phyloP scores from a whole-genome alignment of 1,139 yeast genomes.

The Saccharomyces uvarum region DNA sequence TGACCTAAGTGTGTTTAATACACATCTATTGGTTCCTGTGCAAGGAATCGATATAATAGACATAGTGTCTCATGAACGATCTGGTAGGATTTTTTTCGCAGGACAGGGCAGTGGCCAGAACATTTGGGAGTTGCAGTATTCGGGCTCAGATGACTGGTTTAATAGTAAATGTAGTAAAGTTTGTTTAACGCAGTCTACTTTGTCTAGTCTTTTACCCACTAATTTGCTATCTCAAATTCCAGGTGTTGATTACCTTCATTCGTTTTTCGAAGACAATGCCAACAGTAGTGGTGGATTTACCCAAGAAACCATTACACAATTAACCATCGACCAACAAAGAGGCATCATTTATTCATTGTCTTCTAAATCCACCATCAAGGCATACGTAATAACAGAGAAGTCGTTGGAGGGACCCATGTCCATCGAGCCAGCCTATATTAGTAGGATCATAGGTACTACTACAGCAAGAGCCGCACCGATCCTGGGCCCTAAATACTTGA shows the following conservation, averaged over 20 bases:
- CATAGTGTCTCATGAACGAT: slow-evolving; percentile 50
- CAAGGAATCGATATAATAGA: slow-evolving; percentile 70
- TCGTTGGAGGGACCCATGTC: slow-evolving; percentile 35
- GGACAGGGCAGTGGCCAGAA: slow-evolving; percentile 72
- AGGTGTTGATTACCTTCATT: slow-evolving; percentile 38
- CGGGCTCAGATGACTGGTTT: slow-evolving; percentile 84
- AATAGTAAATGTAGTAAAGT: slow-evolving; percentile 75
- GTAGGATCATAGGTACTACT: slow-evolving; percentile 54
- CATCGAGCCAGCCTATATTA: slow-evolving; percentile 34
- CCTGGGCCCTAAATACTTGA: slow-evolving; percentile 34
- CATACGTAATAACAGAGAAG: slow-evolving; percentile 48
- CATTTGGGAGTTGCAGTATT: slow-evolving; percentile 81
- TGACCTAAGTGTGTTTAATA: slow-evolving; percentile 66
- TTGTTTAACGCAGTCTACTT: slow-evolving; percentile 65
- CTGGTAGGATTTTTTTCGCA: slow-evolving; percentile 77
- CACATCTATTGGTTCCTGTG: slow-evolving; percentile 72
- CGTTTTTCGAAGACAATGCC: slow-evolving; percentile 31
- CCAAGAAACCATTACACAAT: slow-evolving; percentile 55
- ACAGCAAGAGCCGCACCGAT: slow-evolving; percentile 38
- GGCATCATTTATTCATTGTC: slow-evolving; percentile 75
- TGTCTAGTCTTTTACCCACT: slow-evolving; percentile 52
- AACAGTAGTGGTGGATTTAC: slow-evolving; percentile 15
- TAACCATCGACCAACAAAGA: slow-evolving; percentile 71
- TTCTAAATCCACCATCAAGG: slow-evolving; percentile 72
- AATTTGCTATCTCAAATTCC: slow-evolving; percentile 34